phyloP scores from a whole-genome alignment of 345 rosid genomes.

The Microthlaspi erraticum region DNA sequence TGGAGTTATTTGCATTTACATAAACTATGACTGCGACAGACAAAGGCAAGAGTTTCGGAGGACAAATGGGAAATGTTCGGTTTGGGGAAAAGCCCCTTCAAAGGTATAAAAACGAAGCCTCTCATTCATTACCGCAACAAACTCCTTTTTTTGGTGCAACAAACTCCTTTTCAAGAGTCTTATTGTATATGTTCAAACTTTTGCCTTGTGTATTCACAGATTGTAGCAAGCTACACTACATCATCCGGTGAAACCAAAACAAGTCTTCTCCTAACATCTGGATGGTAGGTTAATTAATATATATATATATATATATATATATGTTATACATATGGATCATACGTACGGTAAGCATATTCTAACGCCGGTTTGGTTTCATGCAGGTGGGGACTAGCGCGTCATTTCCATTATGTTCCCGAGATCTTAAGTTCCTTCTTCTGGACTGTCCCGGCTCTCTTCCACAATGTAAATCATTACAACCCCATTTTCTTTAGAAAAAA shows the following conservation, averaged over 20 bases:
- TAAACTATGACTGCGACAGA: constrained; percentile 98
- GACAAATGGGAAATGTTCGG: constrained; percentile 83
- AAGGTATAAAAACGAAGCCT: constrained; percentile 55
- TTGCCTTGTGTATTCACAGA: constrained; percentile 50
- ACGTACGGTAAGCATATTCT: background rate
- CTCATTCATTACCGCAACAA: too few species aligned
- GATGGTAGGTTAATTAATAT: constrained; percentile 63
- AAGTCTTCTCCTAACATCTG: constrained; percentile 93
- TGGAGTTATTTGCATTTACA: constrained; percentile 86
- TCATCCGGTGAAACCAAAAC: constrained; percentile 82
- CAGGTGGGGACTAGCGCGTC: background rate
- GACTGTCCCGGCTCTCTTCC: background rate
- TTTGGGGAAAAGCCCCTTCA: constrained; percentile 97
- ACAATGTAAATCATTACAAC: background rate
- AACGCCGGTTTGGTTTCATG: background rate
- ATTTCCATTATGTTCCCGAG: constrained; percentile 3
- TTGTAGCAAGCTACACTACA: constrained; percentile 72
- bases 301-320: too few species aligned
- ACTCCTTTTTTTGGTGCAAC: too few species aligned
- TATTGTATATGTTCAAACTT: constrained; percentile 5
- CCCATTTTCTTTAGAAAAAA: background rate
- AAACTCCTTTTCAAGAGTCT: background rate
- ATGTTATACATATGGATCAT: background rate
- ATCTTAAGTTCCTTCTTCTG: background rate
- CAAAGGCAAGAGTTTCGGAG: constrained; percentile 98